Evolutionary conservation across 139 green algal species (phyloP), one percentile per base, ranked within the genome.

Genomic region (Trebouxia sp.): DNA sequence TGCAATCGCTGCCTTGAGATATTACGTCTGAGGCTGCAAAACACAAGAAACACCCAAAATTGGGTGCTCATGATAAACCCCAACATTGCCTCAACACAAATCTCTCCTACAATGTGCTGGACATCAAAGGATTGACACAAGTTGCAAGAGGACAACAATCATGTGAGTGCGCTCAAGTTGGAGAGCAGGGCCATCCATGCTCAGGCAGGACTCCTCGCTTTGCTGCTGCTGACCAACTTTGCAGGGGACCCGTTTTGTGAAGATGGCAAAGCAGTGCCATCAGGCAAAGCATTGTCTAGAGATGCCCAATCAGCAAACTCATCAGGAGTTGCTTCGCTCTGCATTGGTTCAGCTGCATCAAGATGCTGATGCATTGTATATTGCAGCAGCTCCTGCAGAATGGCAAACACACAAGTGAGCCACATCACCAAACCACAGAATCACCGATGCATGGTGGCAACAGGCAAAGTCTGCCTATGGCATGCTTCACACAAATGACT

Each of bases 351-450:
- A 30, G 32, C 10, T 43, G 42, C 41, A 8, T 26, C 69, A 9
- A 77, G n/a, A 53, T 77, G 69, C 28, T 55, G 69, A 22, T 77
- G 69, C 69, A 77, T 55, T 7, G 69, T 77, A 41, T 77, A 77
- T 26, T 77, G 41, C n/a, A 77, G 41, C 24, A 77, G 69, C 24
- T 77, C 69, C 69, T 77, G 69, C 69, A 77, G 6, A 6, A 56
- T 15, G 7, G 47, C 0, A 37, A 39, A 56, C n/a, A 3, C 9
- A 48, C 20, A 48, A 22, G 26, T 75, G 5, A n/a, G n/a, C n/a
- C n/a, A n/a, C n/a, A n/a, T n/a, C n/a, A n/a, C n/a, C n/a, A n/a
- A n/a, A n/a, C n/a, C n/a, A n/a, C n/a, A n/a, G n/a, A n/a, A n/a
- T n/a, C n/a, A n/a, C n/a, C n/a, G n/a, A n/a, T n/a, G n/a, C n/a